Percentiles rank a stretch among this genome's conserved stretches.
Evolutionary conservation across 495 filamentous ascomycete species (phyloP).

Genomic region (Xylaria cubensis): DNA sequence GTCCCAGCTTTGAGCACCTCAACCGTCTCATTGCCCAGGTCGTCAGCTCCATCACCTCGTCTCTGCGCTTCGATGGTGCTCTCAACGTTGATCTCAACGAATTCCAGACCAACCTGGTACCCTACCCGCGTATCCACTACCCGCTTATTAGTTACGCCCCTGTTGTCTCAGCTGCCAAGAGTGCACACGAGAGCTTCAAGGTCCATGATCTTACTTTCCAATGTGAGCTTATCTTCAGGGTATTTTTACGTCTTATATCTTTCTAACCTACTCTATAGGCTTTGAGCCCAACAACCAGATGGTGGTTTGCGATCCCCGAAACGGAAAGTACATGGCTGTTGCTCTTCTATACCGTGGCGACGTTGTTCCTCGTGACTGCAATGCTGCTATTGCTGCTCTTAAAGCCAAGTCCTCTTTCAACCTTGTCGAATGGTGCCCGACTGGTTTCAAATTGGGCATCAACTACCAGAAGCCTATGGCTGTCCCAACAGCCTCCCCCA

Average conservation of each 20-base stretch:
- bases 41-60: conserved; percentile 90
- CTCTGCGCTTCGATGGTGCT: conserved; percentile 87
- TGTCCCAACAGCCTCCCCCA: conserved; percentile 66
- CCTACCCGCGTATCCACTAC: conserved; percentile 91
- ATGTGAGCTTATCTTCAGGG: conserved; percentile 57
- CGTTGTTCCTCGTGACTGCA: conserved; percentile 85
- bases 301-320: conserved; percentile 90
- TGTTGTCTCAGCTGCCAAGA: conserved; percentile 80
- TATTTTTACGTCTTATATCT: background rate
- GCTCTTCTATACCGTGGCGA: conserved; percentile 90
- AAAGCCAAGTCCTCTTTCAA: conserved; percentile 91
- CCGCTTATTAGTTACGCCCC: conserved; percentile 89
- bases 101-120: conserved; percentile 94
- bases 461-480: conserved; percentile 87
- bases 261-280: conserved; percentile 51
- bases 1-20: conserved; percentile 84
- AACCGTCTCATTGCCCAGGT: conserved; percentile 92
- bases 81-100: conserved; percentile 93
- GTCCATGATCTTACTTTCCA: conserved; percentile 86
- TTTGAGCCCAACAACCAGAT: conserved; percentile 97
- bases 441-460: conserved; percentile 93
- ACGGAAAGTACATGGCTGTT: conserved; percentile 95
- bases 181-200: conserved; percentile 90
- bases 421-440: conserved; percentile 95
- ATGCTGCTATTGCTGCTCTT: conserved; percentile 75